Base-by-base conservation (phyloP, 1,284 basidiomycete genomes). In the Ustilago crameri region DNA sequence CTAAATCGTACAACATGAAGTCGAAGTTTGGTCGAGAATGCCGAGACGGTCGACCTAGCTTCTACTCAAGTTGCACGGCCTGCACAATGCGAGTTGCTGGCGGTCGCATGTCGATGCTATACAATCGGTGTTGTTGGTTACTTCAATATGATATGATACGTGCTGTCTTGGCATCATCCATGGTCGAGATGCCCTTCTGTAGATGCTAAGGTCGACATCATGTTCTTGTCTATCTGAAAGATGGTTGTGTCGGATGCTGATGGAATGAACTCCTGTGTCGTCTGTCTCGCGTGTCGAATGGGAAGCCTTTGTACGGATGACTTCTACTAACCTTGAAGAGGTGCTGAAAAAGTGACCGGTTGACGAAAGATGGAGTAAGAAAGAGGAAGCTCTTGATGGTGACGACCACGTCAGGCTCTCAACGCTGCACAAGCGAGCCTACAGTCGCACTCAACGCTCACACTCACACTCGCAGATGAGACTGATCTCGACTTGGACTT, bases 251-350 rank as follows among this genome's bases (percentile, higher is more conserved):
- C 41, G 41, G 20, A 8, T 42, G 20, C 18, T 42, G 20, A 2
- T 22, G 12, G 22, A 18, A 9, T 18, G 37, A 32, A 24, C 24
- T 30, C 50, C 41, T 41, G 47, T 49, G 54, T 44, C 35, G 44
- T 46, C 14, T 23, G 41, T 22, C 41, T 22, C n/a, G 22, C 50
- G 43, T 32, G 15, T 30, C 30, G 38, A 40, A 20, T 32, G 42
- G 48, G 30, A 51, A 38, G 44, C 40, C 22, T n/a, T 30, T 27
- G 37, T 41, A n/a, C n/a, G n/a, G 38, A 17, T 37, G 23, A 37
- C 27, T 34, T 24, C 53, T 64, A 70, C 67, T 70, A 70, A 70
- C 67, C 67, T 70, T 64, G 67, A 67, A 55, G 60, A 57, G 57
- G 64, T 61, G 67, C 44, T 57, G 57, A 56, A 49, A 17, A 52